phyloP scores from a whole-genome alignment of 2,329 filamentous ascomycete species.

The Nigrospora sphaerica region DNA sequence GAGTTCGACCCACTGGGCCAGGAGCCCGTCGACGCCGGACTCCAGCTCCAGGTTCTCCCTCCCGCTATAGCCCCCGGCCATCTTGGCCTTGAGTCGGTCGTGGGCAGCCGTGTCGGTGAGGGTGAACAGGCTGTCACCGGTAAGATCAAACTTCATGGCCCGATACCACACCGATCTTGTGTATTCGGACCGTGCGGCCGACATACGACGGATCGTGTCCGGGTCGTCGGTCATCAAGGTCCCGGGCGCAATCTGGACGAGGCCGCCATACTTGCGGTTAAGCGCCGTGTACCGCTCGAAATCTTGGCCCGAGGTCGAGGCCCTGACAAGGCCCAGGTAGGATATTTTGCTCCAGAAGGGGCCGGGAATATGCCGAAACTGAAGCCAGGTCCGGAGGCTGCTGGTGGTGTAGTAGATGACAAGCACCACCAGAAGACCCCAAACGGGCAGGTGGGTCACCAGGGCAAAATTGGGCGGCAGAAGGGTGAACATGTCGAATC shows the following conservation, averaged over 20 bases:
- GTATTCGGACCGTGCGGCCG: constrained; percentile 6
- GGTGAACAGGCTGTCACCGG: constrained; percentile 10
- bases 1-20: background rate
- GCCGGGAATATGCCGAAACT: background rate
- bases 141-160: constrained; percentile 9
- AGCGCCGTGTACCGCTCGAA: background rate
- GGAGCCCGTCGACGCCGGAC: constrained; percentile 5
- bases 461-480: too few species aligned
- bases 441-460: too few species aligned
- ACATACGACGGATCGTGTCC: constrained; percentile 10
- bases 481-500: too few species aligned
- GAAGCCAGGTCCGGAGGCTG: background rate
- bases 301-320: background rate
- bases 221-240: constrained; percentile 4
- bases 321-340: background rate
- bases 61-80: constrained; percentile 11
- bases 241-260: background rate
- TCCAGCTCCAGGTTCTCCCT: constrained; percentile 11
- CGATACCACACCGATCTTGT: constrained; percentile 11
- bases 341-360: background rate
- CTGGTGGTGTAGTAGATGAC: background rate
- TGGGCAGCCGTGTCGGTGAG: constrained; percentile 8
- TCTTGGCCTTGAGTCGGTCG: constrained; percentile 10
- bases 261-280: background rate
- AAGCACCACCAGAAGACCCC: background rate